These are phyloP conservation scores for Penicillium alfredii DNA, from an alignment of 495 filamentous ascomycete species.

Conservation along the genomic window DNA sequence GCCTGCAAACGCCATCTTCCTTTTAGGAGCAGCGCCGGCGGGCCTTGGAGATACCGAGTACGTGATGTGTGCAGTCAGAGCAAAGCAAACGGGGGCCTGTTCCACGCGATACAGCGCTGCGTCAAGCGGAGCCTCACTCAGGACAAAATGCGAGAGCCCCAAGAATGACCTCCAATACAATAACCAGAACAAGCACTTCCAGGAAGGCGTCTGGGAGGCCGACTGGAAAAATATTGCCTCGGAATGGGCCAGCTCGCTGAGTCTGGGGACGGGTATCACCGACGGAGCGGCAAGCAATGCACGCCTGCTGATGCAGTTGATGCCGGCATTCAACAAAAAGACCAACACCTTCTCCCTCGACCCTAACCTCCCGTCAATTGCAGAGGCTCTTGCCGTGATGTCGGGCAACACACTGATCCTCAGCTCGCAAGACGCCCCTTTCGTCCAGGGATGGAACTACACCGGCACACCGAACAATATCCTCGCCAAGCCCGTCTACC, in stretches of 20 bases:
- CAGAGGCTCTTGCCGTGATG: constrained; percentile 63
- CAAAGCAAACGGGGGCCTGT: constrained; percentile 52
- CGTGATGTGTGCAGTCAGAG: constrained; percentile 58
- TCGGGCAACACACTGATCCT: constrained; percentile 57
- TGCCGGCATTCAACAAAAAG: constrained; percentile 17
- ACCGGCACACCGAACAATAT: constrained; percentile 8
- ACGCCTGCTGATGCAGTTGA: constrained; percentile 54
- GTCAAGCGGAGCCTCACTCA: constrained; percentile 47
- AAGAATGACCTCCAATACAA: constrained; percentile 47
- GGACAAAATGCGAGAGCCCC: constrained; percentile 51
- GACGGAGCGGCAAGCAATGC: constrained; percentile 56
- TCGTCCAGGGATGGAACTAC: constrained; percentile 54
- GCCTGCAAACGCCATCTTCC: constrained; percentile 50
- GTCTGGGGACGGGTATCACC: constrained; percentile 53
- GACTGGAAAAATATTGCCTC: constrained; percentile 58
- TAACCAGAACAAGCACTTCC: constrained; percentile 28
- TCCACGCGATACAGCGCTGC: constrained; percentile 56
- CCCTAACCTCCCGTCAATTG: constrained; percentile 51
- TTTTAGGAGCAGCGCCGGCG: constrained; percentile 50
- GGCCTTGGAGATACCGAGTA: constrained; percentile 33
- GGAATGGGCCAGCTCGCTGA: constrained; percentile 51
- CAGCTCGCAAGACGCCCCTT: constrained; percentile 46
- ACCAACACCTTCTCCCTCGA: constrained; percentile 18
- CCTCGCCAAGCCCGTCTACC: constrained; percentile 33
- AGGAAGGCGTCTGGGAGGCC: constrained; percentile 18